These are phyloP conservation scores for Epichloe typhina DNA, from an alignment of 2,329 filamentous ascomycete genomes.

Conservation along the genomic window DNA sequence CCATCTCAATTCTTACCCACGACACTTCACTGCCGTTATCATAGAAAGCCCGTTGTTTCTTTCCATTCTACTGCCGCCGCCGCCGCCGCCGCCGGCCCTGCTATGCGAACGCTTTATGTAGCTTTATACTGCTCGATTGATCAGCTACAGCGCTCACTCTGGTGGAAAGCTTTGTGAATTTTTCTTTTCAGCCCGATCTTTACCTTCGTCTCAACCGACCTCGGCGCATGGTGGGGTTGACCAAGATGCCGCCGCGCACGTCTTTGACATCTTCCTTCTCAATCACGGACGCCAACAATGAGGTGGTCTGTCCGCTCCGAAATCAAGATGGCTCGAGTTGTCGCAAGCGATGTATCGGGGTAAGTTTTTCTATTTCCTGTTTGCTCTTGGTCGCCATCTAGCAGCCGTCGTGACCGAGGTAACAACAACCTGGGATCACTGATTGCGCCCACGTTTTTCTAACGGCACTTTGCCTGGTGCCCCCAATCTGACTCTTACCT, in stretches of 20 bases:
- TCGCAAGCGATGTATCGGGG: constrained; percentile 93
- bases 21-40: neutral
- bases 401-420: neutral
- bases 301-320: constrained; percentile 89
- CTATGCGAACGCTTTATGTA: constrained; percentile 13
- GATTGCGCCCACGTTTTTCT: neutral
- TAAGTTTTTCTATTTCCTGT: constrained; percentile 44
- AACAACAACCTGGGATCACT: neutral
- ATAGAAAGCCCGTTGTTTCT: neutral
- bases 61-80: too few species aligned
- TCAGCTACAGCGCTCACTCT: constrained; percentile 7
- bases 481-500: neutral
- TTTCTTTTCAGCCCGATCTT: constrained; percentile 6
- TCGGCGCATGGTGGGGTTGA: constrained; percentile 29
- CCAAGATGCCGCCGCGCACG: constrained; percentile 78
- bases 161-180: neutral
- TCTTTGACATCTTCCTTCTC: constrained; percentile 83
- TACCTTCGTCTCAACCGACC: neutral
- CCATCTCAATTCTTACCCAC: neutral
- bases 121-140: constrained; percentile 19
- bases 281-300: constrained; percentile 82
- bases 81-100: constrained; percentile 9
- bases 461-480: neutral
- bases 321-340: constrained; percentile 96
- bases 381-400: neutral